Conservation (phyloP, 1,139 yeast genomes). For the Saccharomyces hybrid region DNA sequence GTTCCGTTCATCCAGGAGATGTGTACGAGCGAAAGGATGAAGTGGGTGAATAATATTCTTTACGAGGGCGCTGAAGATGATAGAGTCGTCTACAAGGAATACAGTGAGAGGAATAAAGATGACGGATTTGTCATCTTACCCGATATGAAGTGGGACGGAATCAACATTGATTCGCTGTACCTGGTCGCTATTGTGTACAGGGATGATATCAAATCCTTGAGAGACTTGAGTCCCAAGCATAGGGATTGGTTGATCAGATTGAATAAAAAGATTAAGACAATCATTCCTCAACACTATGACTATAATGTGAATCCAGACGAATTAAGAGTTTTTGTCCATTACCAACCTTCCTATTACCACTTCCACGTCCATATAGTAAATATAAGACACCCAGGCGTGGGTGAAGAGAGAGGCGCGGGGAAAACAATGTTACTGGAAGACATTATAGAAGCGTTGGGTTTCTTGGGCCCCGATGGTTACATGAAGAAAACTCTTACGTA, state of each 20-base stretch:
- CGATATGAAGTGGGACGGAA: constrained; percentile 91
- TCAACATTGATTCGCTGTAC: constrained; percentile 60
- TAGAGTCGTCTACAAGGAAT: constrained; percentile 39
- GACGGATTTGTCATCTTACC: constrained; percentile 59
- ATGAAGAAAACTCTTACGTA: constrained; percentile 46
- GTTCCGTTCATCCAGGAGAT: constrained; percentile 72
- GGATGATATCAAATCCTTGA: constrained; percentile 59
- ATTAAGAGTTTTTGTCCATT: constrained; percentile 71
- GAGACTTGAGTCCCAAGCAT: constrained; percentile 63
- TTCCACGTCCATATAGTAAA: constrained; percentile 90
- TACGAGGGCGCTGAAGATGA: constrained; percentile 81
- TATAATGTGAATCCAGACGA: constrained; percentile 33
- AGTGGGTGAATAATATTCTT: constrained; percentile 87
- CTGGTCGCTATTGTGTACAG: constrained; percentile 71
- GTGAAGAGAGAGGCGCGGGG: constrained; percentile 66
- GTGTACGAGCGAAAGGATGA: constrained; percentile 61
- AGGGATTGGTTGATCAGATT: constrained; percentile 47
- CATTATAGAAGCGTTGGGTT: constrained; percentile 59
- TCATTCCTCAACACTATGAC: constrained; percentile 43
- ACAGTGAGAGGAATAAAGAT: constrained; percentile 34
- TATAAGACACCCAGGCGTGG: constrained; percentile 62
- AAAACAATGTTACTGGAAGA: constrained; percentile 79
- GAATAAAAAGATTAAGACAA: constrained; percentile 37
- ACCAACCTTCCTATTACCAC: constrained; percentile 94
- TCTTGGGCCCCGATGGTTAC: constrained; percentile 46